Base-by-base conservation (phyloP, 2,329 filamentous ascomycete species). In the Thielaviopsis ethacetica region DNA sequence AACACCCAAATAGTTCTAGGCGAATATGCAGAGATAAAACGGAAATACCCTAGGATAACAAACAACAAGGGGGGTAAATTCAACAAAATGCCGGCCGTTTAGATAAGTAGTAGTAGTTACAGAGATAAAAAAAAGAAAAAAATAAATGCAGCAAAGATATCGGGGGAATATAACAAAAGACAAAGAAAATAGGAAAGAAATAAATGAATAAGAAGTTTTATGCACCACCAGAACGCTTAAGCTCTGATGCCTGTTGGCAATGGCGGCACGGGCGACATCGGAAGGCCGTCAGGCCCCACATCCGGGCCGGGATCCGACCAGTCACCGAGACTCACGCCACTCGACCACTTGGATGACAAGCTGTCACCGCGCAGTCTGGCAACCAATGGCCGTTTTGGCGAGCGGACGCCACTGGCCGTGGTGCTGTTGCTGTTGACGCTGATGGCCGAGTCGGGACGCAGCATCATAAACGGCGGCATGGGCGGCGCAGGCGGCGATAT, bases 261-360 rank as follows among this genome's bases (percentile, higher is more conserved):
- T 12, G 54, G 47, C 41, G 47, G 24, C 24, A 24, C 38, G 24
- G 24, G 30, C 27, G 54, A 22, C 44, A 57, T 7, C 4, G 22
- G 47, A 53, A 65, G 67, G 6, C 53, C 53, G 3, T 65, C 70
- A 0, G 73, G 71, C 0, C 77, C 77, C 0, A 81, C 70, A 62
- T 81, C 78, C 2, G 77, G 77, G 0, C 77, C 78, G 0, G 78
- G 77, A 58, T 79, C 78, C 58, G 75, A 76, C 65, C 66, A 68
- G 30, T 67, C 66, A 2, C 64, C 76, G 72, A 80, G 27, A 65
- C 71, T 77, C 9, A 75, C 66, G 50, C 76, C 76, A 63, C 76
- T 80, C 26, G 74, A 75, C 66, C 81, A 80, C 54, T 63, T 62
- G 22, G 62, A 62, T 30, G 59, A 55, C 49, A 71, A 70, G 65